phyloP scores from a whole-genome alignment of 257 asterid species.

The Nemophila menziesii region DNA sequence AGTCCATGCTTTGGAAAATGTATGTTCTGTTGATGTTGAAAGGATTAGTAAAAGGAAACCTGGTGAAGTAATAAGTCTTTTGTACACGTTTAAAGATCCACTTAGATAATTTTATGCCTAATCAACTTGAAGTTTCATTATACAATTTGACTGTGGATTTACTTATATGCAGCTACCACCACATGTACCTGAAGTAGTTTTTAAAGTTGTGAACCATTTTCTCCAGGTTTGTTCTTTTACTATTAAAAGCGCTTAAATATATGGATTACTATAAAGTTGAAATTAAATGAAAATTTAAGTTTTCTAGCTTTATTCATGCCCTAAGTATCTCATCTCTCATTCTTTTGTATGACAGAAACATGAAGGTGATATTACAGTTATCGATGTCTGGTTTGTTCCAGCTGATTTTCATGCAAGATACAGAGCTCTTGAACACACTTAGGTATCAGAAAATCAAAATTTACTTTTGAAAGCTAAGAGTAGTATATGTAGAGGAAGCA shows the following conservation, averaged over 20 bases:
- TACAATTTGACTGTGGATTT: constrained; percentile 5
- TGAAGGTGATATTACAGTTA: constrained; percentile 66
- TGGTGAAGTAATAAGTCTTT: constrained; percentile 56
- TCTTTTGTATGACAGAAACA: constrained; percentile 53
- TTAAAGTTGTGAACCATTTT: constrained; percentile 74
- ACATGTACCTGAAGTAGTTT: constrained; percentile 73
- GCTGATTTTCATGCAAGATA: constrained; percentile 80
- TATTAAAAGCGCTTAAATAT: constrained; percentile 4
- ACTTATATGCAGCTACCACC: constrained; percentile 63
- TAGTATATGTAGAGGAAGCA: too few species aligned
- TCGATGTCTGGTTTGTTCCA: constrained; percentile 74
- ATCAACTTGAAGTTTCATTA: not conserved
- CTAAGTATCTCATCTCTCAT: constrained; percentile 10
- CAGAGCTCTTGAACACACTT: constrained; percentile 90
- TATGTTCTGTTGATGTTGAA: constrained; percentile 83
- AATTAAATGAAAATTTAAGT: too few species aligned
- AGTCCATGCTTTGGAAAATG: constrained; percentile 88
- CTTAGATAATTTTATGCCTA: not conserved
- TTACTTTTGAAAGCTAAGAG: constrained; percentile 4
- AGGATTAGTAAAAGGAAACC: constrained; percentile 95
- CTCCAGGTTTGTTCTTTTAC: constrained; percentile 46
- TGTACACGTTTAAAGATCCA: too few species aligned
- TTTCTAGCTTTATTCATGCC: too few species aligned
- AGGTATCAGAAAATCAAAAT: constrained; percentile 38
- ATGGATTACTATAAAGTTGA: too few species aligned